phyloP scores from a whole-genome alignment of 1,284 basidiomycete genomes.

The Cutaneotrichosporon cutaneum region DNA sequence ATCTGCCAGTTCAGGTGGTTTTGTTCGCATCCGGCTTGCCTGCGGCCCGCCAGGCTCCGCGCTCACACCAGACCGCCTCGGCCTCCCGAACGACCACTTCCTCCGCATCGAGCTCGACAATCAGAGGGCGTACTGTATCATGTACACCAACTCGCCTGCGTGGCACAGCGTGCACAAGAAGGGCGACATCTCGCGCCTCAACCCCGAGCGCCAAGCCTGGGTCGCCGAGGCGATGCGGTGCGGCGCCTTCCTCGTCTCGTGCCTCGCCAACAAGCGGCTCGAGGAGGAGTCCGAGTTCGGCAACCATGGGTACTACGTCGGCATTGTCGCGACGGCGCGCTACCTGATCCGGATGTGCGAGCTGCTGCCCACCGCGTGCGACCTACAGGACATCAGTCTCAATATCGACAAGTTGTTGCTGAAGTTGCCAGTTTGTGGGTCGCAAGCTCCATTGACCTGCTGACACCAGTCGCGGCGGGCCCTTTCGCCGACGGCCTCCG shows the following conservation, averaged over 20 bases:
- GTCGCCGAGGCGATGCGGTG: slow-evolving; percentile 17
- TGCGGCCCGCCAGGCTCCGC: too few species aligned
- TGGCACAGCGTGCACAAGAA: slow-evolving; percentile 23
- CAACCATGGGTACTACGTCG: slow-evolving; percentile 16
- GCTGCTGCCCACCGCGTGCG: slow-evolving; percentile 21
- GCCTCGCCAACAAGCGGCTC: slow-evolving; percentile 17
- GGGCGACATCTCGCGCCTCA: slow-evolving; percentile 20
- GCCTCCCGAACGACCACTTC: slow-evolving; percentile 25
- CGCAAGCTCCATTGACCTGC: too few species aligned
- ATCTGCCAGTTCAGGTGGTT: too few species aligned
- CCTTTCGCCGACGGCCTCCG: slow-evolving; percentile 23
- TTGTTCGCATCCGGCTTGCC: neutral
- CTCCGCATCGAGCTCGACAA: slow-evolving; percentile 29
- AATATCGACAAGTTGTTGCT: slow-evolving; percentile 25
- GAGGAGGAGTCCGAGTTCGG: slow-evolving; percentile 26
- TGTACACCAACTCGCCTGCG: slow-evolving; percentile 21
- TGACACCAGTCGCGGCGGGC: slow-evolving; percentile 11
- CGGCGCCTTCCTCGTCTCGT: slow-evolving; percentile 18
- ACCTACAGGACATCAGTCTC: slow-evolving; percentile 21
- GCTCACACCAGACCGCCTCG: slow-evolving; percentile 3
- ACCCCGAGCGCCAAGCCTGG: slow-evolving; percentile 18
- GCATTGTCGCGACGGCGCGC: slow-evolving; percentile 25
- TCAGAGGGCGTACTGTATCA: slow-evolving; percentile 20
- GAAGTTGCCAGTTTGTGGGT: slow-evolving; percentile 22
- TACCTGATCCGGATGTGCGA: slow-evolving; percentile 29